A percentile compares a stretch with the other conserved stretches of the same genome.
Evolutionary conservation across 1,284 basidiomycete species (phyloP).

Genomic region (Cutaneotrichosporon sp.): DNA sequence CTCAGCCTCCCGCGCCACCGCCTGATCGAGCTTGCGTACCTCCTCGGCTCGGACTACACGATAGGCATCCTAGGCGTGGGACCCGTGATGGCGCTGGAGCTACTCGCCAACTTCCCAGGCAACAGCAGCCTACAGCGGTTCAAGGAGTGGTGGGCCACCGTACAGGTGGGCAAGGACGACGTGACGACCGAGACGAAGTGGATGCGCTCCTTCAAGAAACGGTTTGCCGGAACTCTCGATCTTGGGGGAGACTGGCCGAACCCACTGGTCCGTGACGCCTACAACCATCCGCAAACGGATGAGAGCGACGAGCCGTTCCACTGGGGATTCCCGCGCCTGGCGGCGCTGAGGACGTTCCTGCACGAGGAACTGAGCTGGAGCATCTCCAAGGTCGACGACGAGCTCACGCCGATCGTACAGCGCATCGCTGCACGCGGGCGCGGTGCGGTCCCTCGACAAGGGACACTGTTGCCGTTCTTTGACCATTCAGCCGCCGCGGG

Average conservation of each 20-base stretch:
- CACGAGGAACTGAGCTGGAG: conserved; percentile 83
- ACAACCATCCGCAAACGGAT: conserved; percentile 86
- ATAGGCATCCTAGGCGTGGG: conserved; percentile 94
- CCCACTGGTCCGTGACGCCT: conserved; percentile 82
- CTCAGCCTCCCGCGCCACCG: conserved; percentile 82
- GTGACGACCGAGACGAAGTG: conserved; percentile 73
- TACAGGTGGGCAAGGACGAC: conserved; percentile 86
- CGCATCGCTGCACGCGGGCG: conserved; percentile 73
- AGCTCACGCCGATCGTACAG: conserved; percentile 89
- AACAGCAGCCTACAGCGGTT: conserved; percentile 79
- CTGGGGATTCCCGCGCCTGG: conserved; percentile 95
- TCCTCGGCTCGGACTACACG: conserved; percentile 95
- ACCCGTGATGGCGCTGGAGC: conserved; percentile 93
- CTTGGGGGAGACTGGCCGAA: conserved; percentile 85
- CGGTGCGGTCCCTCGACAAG: conserved; percentile 64
- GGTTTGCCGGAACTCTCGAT: conserved; percentile 73
- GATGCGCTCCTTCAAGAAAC: conserved; percentile 83
- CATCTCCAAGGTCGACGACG: conserved; percentile 82
- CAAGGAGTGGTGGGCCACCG: conserved; percentile 90
- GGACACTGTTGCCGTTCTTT: conserved; percentile 60
- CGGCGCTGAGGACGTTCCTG: conserved; percentile 82
- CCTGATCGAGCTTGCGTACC: conserved; percentile 84
- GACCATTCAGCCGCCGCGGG: conserved; percentile 57
- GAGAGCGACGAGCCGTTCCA: conserved; percentile 90
- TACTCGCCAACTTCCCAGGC: conserved; percentile 85